Base-by-base conservation (phyloP, 768 basidiomycete species). In the Mrakia gelida region DNA sequence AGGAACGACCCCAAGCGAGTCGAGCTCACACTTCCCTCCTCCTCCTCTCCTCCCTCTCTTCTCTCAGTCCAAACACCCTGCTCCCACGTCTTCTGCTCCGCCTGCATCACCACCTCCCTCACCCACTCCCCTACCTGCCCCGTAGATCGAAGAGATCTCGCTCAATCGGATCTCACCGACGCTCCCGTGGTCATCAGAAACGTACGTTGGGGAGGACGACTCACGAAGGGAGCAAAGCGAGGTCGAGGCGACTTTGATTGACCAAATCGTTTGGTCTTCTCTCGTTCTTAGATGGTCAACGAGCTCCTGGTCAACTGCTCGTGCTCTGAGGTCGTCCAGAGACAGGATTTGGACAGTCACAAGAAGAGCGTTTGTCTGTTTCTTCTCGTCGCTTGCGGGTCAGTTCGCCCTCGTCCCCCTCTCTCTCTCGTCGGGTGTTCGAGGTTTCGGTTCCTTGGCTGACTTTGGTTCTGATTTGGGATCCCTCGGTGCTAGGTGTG, bases 81-180 rank as follows among this genome's bases (percentile, higher is more conserved):
- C 81, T 87, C 88, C 78, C 94, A 94, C 82, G 95, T 93, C 0
- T 95, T 95, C 83, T 96, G 94, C 83, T 84, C 85, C n/a, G 90
- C 89, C 43, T 96, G 94, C 82, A 92, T 95, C 79, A 81, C 85
- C n/a, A 86, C 87, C 71, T 92, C 94, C 0, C 87, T 95, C 5
- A 83, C 84, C 18, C 88, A 91, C 78, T 89, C 90, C 10, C 86
- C 88, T 0, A 90, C 90, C 79, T 96, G 94, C 83, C 94, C 94
- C 16, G 89, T 96, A 43, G 94, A 95, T 84, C 89, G 94, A 30
- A 90, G 89, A 21, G 86, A 89, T 0, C 86, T 95, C 45, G 84
- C 85, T 1, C 75, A 85, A n/a, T 85, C 85, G n/a, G 89, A 92
- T 21, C 41, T 43, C 9, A 13, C 26, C 1, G 34, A 26, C 41